phyloP scores from a whole-genome alignment of 306 rosid genomes.

The Notholithocarpus densiflorus region DNA sequence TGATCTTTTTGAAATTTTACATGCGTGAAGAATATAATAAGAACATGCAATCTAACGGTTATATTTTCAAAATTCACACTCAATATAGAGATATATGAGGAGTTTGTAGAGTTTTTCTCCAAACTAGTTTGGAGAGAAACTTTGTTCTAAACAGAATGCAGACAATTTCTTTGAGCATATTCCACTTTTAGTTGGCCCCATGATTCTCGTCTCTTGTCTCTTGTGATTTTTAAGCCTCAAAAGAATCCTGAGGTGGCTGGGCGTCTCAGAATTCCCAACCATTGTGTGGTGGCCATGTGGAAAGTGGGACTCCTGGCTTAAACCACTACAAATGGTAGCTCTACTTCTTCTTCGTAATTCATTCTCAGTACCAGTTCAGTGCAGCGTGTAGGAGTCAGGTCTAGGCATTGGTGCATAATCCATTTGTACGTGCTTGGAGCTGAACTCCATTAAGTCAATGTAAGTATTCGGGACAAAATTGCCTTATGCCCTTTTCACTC shows the following conservation, averaged over 20 bases:
- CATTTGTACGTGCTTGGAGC: not conserved
- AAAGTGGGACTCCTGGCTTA: not conserved
- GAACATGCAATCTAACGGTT: too few species aligned
- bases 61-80: too few species aligned
- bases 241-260: slow-evolving; percentile 7
- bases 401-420: not conserved
- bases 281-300: slow-evolving; percentile 28
- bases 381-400: not conserved
- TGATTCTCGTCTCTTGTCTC: not conserved
- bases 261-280: not conserved
- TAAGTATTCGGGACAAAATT: not conserved
- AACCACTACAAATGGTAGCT: not conserved
- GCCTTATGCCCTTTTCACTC: too few species aligned
- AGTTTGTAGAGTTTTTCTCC: too few species aligned
- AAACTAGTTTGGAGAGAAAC: too few species aligned
- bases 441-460: not conserved
- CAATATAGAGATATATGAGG: too few species aligned
- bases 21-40: too few species aligned
- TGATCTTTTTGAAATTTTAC: too few species aligned
- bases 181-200: not conserved
- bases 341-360: not conserved
- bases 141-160: too few species aligned
- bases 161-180: not conserved
- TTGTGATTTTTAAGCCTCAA: slow-evolving; percentile 8
- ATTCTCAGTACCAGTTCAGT: not conserved